phyloP scores from a whole-genome alignment of 441 rosid genomes.

The Croton setiger region DNA sequence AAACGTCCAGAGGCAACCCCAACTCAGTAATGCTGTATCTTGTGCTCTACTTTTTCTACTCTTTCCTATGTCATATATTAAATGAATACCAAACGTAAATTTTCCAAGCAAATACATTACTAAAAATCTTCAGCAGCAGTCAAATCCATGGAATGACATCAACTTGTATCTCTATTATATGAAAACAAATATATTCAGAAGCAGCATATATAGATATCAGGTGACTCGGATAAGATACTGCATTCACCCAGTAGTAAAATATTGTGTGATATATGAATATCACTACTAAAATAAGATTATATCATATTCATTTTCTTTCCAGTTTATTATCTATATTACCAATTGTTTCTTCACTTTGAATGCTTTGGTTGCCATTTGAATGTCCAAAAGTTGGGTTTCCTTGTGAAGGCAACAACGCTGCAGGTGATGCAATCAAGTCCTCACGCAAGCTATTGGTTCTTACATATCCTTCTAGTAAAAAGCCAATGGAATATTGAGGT shows the following conservation, averaged over 20 bases:
- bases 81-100: background rate
- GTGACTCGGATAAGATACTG: background rate
- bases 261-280: background rate
- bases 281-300: background rate
- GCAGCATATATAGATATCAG: background rate
- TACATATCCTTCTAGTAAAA: slow-evolving; percentile 76
- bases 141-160: background rate
- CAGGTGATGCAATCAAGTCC: slow-evolving; percentile 64
- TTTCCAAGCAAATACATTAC: background rate
- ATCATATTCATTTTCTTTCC: background rate
- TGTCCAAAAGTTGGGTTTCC: slow-evolving; percentile 32
- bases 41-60: background rate
- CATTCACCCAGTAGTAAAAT: slow-evolving; percentile 5
- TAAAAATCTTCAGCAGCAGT: background rate
- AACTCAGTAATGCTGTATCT: background rate
- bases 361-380: slow-evolving; percentile 27
- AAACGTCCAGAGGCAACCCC: background rate
- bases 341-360: slow-evolving; percentile 37
- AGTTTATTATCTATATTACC: slow-evolving; percentile 32
- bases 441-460: slow-evolving; percentile 53
- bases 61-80: slow-evolving; percentile 2
- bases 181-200: background rate
- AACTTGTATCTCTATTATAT: background rate
- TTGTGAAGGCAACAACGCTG: slow-evolving; percentile 48
- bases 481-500: slow-evolving; percentile 54